phyloP scores from a whole-genome alignment of 345 rosid genomes.

The Citrus reticulata region DNA sequence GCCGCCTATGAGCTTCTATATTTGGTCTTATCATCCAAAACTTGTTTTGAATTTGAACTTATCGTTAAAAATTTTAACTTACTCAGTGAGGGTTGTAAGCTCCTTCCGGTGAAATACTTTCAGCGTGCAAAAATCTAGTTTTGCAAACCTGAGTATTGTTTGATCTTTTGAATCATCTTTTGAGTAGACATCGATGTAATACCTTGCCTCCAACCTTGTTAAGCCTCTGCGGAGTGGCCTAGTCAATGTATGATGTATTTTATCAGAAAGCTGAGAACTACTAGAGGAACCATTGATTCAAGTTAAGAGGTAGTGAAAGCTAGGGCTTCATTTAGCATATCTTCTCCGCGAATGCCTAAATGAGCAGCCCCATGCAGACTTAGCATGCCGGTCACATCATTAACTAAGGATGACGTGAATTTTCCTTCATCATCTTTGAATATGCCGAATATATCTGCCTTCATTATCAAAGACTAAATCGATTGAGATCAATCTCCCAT shows the following conservation, averaged over 20 bases:
- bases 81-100: not conserved
- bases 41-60: no score
- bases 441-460: not conserved
- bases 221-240: constrained; percentile 8
- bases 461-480: no score
- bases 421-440: constrained; percentile 7
- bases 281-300: not conserved
- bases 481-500: not conserved
- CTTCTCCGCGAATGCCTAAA: constrained; percentile 3
- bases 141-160: constrained; percentile 16
- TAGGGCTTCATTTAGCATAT: constrained; percentile 16
- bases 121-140: constrained; percentile 19
- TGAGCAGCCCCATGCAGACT: constrained; percentile 15
- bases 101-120: constrained; percentile 13
- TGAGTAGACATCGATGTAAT: constrained; percentile 17
- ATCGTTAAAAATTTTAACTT: not conserved
- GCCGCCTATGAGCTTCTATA: no score
- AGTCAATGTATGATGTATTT: not conserved
- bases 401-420: not conserved
- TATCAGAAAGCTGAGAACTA: not conserved
- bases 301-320: constrained; percentile 7
- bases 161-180: not conserved
- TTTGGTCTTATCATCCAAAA: no score
- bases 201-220: constrained; percentile 14
- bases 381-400: constrained; percentile 11